Evolutionary conservation across 352 stramenopile species (phyloP).

Genomic region (Peronospora farinosa): DNA sequence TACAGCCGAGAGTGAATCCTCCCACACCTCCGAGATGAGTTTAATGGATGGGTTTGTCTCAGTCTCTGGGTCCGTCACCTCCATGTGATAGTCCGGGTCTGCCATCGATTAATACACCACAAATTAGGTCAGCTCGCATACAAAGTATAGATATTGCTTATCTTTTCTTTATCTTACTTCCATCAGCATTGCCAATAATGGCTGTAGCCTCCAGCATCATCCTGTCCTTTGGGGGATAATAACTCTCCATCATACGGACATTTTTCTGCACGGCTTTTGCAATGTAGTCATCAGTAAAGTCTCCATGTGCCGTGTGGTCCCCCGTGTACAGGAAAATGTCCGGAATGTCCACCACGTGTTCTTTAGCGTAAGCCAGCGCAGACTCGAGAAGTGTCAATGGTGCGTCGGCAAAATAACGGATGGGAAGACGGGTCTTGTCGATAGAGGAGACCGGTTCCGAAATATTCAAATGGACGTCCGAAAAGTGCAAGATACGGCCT

Average conservation of each 20-base stretch:
- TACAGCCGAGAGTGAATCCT: constrained; percentile 42
- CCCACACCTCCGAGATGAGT: constrained; percentile 55
- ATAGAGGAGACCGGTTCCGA: constrained; percentile 33
- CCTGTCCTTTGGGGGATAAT: constrained; percentile 37
- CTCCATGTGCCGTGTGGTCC: constrained; percentile 63
- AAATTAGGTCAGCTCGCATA: constrained; percentile 3
- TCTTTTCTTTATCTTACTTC: constrained; percentile 31
- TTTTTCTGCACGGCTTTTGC: constrained; percentile 57
- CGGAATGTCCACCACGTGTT: constrained; percentile 44
- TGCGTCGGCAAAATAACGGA: constrained; percentile 49
- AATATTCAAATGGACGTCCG: constrained; percentile 81
- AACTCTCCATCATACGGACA: constrained; percentile 61
- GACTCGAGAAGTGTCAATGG: constrained; percentile 59
- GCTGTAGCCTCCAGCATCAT: constrained; percentile 50
- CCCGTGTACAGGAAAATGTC: constrained; percentile 80
- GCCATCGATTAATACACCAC: constrained; percentile 4
- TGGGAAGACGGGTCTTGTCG: constrained; percentile 35
- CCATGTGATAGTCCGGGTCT: constrained; percentile 84
- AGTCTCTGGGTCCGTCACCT: constrained; percentile 53
- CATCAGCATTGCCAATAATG: constrained; percentile 78
- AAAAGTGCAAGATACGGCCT: constrained; percentile 70
- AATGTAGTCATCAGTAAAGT: constrained; percentile 58
- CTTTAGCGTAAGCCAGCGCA: constrained; percentile 54
- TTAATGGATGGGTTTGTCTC: constrained; percentile 58
- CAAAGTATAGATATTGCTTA: not conserved